Evolutionary conservation across 768 basidiomycete species (phyloP), one percentile per base, ranked within the genome.

Genomic region (Hypholoma fasciculare): DNA sequence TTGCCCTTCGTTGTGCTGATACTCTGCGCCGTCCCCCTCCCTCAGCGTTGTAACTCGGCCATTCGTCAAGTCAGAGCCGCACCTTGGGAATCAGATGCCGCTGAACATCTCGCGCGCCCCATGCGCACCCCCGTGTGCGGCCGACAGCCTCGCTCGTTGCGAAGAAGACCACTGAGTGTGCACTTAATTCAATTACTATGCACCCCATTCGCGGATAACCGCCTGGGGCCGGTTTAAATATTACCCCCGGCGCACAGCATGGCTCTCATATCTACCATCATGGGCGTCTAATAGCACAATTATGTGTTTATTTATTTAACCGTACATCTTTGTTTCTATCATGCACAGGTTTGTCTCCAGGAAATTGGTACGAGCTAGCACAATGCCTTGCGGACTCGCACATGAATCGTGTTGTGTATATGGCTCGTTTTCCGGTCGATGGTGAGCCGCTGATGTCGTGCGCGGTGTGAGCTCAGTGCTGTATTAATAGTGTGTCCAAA

Each of bases 1-100:
- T 48, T 59, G 57, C 52, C n/a, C 49, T 56, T 56, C 52, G 59
- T 44, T 48, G 40, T 55, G 30, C 46, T 51, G 27, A 44, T 47
- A 54, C 55, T 57, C 38, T 52, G 36, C 30, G 20, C 30, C 48
- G 13, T n/a, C n/a, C n/a, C n/a, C n/a, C 48, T 54, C 38, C 61
- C 37, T 2, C 49, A 62, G 61, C 52, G 61, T 65, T 39, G 62
- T 65, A 62, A 63, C 65, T 54, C 80, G 82, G 56, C 85, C 84
- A 20, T 79, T 83, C 65, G 81, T 86, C 56, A 82, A 80, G 67
- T 82, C 81, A 40, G 76, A 78, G 61, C 76, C 79, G n/a, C 69
- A 75, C 51, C 67, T 78, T 54, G 83, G 84, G 50, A 84, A 83
- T 71, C 84, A 82, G 71, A 83, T 85, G 82, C 85, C 85, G 51